phyloP scores from a whole-genome alignment of 2,329 filamentous ascomycete species.

The Xylaria polymorpha region DNA sequence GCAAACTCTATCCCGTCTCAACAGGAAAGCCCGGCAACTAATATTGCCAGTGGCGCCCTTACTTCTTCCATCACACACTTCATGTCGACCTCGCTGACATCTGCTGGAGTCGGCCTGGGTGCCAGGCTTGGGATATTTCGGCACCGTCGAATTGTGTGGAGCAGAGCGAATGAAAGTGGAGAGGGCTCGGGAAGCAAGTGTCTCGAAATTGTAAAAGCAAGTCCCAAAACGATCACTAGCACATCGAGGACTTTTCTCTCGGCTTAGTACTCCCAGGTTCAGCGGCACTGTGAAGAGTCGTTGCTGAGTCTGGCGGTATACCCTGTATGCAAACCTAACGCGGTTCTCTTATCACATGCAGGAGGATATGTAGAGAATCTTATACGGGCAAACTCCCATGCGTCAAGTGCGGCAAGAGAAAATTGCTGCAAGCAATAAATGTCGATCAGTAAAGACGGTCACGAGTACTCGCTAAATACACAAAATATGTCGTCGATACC shows the following conservation, averaged over 20 bases:
- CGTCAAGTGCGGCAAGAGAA: conserved; percentile 16
- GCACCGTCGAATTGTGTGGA: conserved; percentile 42
- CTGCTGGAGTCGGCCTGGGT: conserved; percentile 20
- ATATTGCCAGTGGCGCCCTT: conserved; percentile 39
- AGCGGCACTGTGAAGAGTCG: conserved; percentile 30
- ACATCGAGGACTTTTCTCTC: conserved; percentile 36
- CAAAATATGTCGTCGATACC: conserved; percentile 12
- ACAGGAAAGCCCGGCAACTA: conserved; percentile 39
- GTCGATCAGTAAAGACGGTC: conserved; percentile 1
- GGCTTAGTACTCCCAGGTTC: conserved; percentile 23
- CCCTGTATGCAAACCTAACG: conserved; percentile 31
- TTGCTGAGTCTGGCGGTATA: conserved; percentile 17
- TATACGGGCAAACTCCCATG: conserved; percentile 10
- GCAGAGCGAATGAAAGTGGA: conserved; percentile 46
- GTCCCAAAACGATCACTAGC: conserved; percentile 38
- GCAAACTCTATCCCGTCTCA: conserved; percentile 26
- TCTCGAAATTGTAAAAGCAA: conserved; percentile 43
- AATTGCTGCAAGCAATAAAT: neutral
- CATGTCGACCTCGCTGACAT: conserved; percentile 23
- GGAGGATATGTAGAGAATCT: conserved; percentile 26
- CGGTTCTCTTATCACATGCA: conserved; percentile 38
- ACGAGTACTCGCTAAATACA: conserved; percentile 5
- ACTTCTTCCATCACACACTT: conserved; percentile 27
- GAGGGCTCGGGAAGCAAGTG: conserved; percentile 48
- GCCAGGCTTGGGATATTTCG: conserved; percentile 37